phyloP scores from a whole-genome alignment of 306 rosid genomes.

The Prinsepia uniflora region DNA sequence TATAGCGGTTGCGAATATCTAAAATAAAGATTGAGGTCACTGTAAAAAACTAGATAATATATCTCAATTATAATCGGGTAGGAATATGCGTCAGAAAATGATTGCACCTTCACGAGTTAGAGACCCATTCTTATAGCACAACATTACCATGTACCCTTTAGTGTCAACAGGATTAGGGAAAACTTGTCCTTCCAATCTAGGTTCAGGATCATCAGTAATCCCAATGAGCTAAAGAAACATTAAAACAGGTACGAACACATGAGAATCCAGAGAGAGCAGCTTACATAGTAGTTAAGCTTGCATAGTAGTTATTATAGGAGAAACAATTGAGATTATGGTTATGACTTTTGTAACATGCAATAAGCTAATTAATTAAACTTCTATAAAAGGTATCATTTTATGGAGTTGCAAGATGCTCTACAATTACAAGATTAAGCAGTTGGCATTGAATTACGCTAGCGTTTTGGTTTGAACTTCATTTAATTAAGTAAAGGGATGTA shows the following conservation, averaged over 20 bases:
- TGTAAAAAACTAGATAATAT: constrained; percentile 20
- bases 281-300: not conserved
- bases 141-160: constrained; percentile 89
- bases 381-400: not conserved
- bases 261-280: constrained; percentile 2
- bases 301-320: not conserved
- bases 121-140: constrained; percentile 93
- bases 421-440: not conserved
- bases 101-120: constrained; percentile 90
- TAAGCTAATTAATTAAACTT: not conserved
- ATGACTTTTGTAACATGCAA: not conserved
- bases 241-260: not conserved
- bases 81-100: not conserved
- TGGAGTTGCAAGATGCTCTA: not conserved
- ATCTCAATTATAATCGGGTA: not conserved
- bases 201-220: constrained; percentile 79
- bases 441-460: not conserved
- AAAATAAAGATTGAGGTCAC: constrained; percentile 17
- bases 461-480: not conserved
- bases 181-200: constrained; percentile 89
- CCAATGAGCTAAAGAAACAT: constrained; percentile 58
- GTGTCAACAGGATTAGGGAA: constrained; percentile 91
- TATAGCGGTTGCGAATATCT: constrained; percentile 75
- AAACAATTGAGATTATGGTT: constrained; percentile 1
- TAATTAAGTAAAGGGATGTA: not conserved